Percentiles rank a stretch among this genome's conserved stretches.
These are phyloP conservation scores for Septoria petroselini DNA, from an alignment of 2,329 filamentous ascomycete genomes.

Conservation along the genomic window DNA sequence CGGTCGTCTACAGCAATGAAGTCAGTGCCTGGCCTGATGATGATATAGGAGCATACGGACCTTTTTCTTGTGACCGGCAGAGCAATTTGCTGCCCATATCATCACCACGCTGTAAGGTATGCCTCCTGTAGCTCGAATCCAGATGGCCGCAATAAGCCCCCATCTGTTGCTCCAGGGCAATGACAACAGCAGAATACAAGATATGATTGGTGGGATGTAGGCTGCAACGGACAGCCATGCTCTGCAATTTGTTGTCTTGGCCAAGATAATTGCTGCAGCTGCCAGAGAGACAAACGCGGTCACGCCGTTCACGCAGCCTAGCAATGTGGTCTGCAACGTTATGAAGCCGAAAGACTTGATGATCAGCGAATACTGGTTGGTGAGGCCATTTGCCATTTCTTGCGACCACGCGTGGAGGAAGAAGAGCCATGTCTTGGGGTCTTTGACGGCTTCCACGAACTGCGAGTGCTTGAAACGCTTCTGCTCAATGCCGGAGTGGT, in stretches of 20 bases:
- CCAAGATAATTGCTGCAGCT: slow-evolving; percentile 33
- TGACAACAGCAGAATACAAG: slow-evolving; percentile 39
- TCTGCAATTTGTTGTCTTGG: slow-evolving; percentile 32
- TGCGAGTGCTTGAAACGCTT: slow-evolving; percentile 39
- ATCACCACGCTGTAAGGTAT: too few relatives aligned
- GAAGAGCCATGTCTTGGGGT: slow-evolving; percentile 40
- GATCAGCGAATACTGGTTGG: slow-evolving; percentile 46
- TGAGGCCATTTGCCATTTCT: slow-evolving; percentile 42
- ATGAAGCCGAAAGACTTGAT: slow-evolving; percentile 48
- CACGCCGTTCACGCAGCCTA: slow-evolving; percentile 26
- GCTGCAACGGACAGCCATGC: slow-evolving; percentile 36
- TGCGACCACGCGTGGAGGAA: slow-evolving; percentile 40
- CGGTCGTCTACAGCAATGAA: slow-evolving; percentile 38
- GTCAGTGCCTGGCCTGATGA: too few relatives aligned
- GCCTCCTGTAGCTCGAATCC: slow-evolving; percentile 40
- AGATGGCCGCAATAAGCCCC: slow-evolving; percentile 41
- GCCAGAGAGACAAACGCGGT: slow-evolving; percentile 26
- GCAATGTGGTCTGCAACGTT: slow-evolving; percentile 39
- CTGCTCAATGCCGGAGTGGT: slow-evolving; percentile 41
- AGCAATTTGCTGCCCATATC: too few relatives aligned
- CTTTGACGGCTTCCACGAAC: slow-evolving; percentile 37
- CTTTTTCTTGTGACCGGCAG: slow-evolving; percentile 25
- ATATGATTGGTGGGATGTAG: slow-evolving; percentile 40
- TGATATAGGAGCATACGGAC: too few relatives aligned
- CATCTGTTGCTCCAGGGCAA: slow-evolving; percentile 42